These are phyloP conservation scores for Fomitopsis pinicola DNA, from an alignment of 1,284 basidiomycete genomes.

Conservation along the genomic window DNA sequence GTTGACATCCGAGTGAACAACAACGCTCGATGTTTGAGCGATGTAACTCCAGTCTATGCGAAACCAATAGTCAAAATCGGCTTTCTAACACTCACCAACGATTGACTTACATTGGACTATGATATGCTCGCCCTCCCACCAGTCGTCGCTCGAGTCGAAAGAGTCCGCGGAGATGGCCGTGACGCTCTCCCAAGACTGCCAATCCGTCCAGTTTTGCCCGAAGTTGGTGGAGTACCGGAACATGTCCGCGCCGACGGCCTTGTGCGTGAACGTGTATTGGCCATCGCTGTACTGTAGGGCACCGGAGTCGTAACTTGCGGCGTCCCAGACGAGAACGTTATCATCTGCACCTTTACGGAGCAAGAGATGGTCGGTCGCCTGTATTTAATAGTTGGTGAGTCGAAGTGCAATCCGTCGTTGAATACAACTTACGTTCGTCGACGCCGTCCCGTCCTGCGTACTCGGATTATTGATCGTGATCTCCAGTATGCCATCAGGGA, in stretches of 20 bases:
- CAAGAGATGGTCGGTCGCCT: conserved; percentile 72
- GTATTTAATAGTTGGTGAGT: neutral
- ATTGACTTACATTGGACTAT: conserved; percentile 74
- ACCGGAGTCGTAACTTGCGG: conserved; percentile 67
- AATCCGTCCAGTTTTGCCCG: conserved; percentile 79
- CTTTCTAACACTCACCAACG: neutral
- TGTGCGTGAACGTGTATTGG: conserved; percentile 74
- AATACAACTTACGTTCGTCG: conserved; percentile 48
- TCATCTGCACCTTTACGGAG: conserved; percentile 70
- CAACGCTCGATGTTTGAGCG: conserved; percentile 56
- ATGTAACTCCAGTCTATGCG: conserved; percentile 69
- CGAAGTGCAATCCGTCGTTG: neutral
- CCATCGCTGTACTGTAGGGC: conserved; percentile 60
- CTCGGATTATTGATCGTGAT: conserved; percentile 63
- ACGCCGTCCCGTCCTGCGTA: conserved; percentile 36
- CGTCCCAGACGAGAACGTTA: conserved; percentile 83
- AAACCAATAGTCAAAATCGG: neutral
- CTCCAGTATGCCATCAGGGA: conserved; percentile 78
- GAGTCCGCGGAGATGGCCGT: conserved; percentile 56
- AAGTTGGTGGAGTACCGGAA: conserved; percentile 86
- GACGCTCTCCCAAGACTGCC: conserved; percentile 73
- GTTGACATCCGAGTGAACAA: conserved; percentile 74
- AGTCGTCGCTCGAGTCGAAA: conserved; percentile 53
- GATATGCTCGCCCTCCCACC: conserved; percentile 83
- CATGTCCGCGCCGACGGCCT: conserved; percentile 81